Evolutionary conservation across 1,284 basidiomycete genomes (phyloP), one percentile per base, ranked within the genome.

Genomic region (Melampsora allii-populina): DNA sequence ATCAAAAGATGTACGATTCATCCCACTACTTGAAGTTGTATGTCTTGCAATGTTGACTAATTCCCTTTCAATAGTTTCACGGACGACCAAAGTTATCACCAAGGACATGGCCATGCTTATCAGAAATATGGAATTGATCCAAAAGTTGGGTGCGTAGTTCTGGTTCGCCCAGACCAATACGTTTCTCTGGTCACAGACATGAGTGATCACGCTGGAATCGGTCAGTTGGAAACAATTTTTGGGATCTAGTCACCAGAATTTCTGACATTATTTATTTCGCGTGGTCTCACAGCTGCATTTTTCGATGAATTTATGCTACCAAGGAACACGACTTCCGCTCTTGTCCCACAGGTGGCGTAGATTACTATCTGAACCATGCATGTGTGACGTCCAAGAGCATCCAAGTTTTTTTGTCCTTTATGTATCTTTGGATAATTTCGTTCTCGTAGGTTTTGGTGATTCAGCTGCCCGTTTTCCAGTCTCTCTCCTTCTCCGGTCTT

Each of bases 61-160:
- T 77, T 53, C 21, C 76, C 72, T 63, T 67, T 72, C n/a, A 77
- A 75, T 39, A 72, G 80, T 21, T 81, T 79, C 75, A 75, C 74
- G 67, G 81, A 82, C 73, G 81, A 81, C 66, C 76, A 77, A 59
- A 77, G 76, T 2, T 78, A 79, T 67, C 79, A 81, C 75, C 75
- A 76, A 45, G 82, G 81, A 45, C 78, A 81, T 67, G 81, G 81
- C 48, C 77, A 80, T n/a, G 79, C 80, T 9, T 82, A 82, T 77
- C 78, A 79, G 59, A 77, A 79, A 17, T 82, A 81, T 76, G 82
- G 81, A 42, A 80, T 82, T 68, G 76, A 79, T 39, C 78, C 79
- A 7, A 78, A 80, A 31, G 77, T 78, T 24, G 82, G 81, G 5
- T 79, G 79, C 21, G 77, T 81, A 46, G 76, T 82, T 7, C 77